phyloP scores from a whole-genome alignment of 1,284 basidiomycete species.

The Sanghuangporus baumii region DNA sequence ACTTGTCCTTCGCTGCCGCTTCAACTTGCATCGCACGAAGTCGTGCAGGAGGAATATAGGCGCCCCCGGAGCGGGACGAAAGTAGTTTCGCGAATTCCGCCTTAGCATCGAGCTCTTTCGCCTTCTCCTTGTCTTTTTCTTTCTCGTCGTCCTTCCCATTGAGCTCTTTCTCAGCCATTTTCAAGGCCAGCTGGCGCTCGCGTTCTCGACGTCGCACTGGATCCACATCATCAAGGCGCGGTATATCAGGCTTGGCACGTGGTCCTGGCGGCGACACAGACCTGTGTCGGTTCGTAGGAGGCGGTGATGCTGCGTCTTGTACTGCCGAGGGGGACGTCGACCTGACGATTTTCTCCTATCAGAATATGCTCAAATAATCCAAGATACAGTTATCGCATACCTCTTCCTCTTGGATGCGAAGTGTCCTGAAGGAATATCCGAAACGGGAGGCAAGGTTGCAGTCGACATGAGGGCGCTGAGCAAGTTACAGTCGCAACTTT shows the following conservation, averaged over 20 bases:
- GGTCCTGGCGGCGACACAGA: conserved; percentile 50
- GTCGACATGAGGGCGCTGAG: conserved; percentile 38
- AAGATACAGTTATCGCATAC: conserved; percentile 27
- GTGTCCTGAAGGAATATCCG: conserved; percentile 28
- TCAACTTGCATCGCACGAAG: conserved; percentile 89
- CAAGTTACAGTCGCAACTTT: not conserved
- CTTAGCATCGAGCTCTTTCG: conserved; percentile 50
- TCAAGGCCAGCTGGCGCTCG: conserved; percentile 70
- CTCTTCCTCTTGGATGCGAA: conserved; percentile 51
- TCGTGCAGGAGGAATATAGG: conserved; percentile 94
- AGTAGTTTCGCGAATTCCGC: conserved; percentile 80
- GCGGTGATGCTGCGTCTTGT: conserved; percentile 50
- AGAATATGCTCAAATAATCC: not conserved
- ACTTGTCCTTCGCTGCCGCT: conserved; percentile 72
- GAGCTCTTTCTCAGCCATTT: conserved; percentile 69
- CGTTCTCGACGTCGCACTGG: conserved; percentile 71
- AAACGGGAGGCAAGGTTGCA: conserved; percentile 33
- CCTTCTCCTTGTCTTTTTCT: conserved; percentile 37
- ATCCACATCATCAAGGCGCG: conserved; percentile 70
- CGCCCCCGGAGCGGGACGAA: conserved; percentile 82
- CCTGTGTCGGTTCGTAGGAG: conserved; percentile 57
- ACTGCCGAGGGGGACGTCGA: conserved; percentile 50
- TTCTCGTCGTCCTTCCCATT: conserved; percentile 49
- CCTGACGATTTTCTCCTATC: conserved; percentile 30
- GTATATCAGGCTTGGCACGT: conserved; percentile 36